Conservation (phyloP, 2,329 filamentous ascomycete genomes). For the Neonectria magnoliae region DNA sequence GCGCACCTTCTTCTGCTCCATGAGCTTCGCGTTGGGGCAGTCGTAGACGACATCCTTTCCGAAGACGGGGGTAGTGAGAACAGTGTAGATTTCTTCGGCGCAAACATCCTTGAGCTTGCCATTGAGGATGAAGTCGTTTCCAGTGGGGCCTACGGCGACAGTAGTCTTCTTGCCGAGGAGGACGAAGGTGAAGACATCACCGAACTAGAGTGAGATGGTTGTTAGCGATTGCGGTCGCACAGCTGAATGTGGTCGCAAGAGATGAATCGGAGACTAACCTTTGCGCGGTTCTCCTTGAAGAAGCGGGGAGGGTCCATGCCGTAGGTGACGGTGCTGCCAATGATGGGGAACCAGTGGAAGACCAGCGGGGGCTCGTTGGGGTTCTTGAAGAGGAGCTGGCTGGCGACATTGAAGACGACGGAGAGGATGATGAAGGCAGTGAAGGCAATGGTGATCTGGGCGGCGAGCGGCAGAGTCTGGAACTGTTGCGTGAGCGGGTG, state of each 20-base stretch:
- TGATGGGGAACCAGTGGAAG: constrained; percentile 82
- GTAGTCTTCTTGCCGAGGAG: constrained; percentile 91
- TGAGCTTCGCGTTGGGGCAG: constrained; percentile 89
- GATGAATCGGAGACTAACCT: constrained; percentile 62
- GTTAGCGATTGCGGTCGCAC: constrained; percentile 8
- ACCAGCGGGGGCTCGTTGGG: constrained; percentile 83
- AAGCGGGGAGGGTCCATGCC: constrained; percentile 94
- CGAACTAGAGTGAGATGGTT: constrained; percentile 66
- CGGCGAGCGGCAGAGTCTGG: constrained; percentile 56
- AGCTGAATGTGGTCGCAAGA: neutral
- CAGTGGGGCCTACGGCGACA: constrained; percentile 81
- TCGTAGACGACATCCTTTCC: constrained; percentile 90
- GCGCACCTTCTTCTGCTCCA: constrained; percentile 93
- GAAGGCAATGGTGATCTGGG: constrained; percentile 59
- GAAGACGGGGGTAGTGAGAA: constrained; percentile 78
- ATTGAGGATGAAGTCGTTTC: constrained; percentile 92
- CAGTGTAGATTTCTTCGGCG: constrained; percentile 89
- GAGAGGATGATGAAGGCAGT: constrained; percentile 59
- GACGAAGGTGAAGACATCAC: constrained; percentile 89
- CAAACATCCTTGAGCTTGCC: constrained; percentile 90
- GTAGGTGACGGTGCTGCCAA: constrained; percentile 93
- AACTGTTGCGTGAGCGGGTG: constrained; percentile 61
- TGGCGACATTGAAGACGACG: constrained; percentile 81
- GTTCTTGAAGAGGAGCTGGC: constrained; percentile 83
- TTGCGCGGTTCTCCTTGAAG: constrained; percentile 79